These are phyloP conservation scores for Diutina pseudorugosa DNA, from an alignment of 1,139 yeast genomes.

Conservation along the genomic window DNA sequence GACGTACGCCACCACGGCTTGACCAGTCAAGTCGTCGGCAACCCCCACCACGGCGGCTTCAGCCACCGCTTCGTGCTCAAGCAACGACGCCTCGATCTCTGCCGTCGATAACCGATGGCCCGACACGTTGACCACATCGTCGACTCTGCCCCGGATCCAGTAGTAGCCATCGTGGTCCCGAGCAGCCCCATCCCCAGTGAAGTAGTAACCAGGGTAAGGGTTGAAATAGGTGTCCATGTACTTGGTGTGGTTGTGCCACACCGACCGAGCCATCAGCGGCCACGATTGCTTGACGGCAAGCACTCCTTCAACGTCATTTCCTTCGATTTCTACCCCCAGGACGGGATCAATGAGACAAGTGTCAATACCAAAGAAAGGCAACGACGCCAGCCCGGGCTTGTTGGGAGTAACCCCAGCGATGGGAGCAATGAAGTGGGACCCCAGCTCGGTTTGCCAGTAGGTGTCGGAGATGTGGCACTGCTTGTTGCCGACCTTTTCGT, in stretches of 20 bases:
- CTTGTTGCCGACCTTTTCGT: slow-evolving; percentile 80
- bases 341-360: slow-evolving; percentile 90
- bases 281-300: slow-evolving; percentile 80
- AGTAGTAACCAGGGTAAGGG: slow-evolving; percentile 94
- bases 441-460: slow-evolving; percentile 98
- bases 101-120: slow-evolving; percentile 97
- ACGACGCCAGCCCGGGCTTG: slow-evolving; percentile 95
- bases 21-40: slow-evolving; percentile 92
- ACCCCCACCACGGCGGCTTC: slow-evolving; percentile 96
- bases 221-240: slow-evolving; percentile 87
- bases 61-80: slow-evolving; percentile 68
- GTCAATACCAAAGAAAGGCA: slow-evolving; percentile 92
- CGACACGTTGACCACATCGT: slow-evolving; percentile 94
- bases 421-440: slow-evolving; percentile 92
- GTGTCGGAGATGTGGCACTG: slow-evolving; percentile 87
- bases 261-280: slow-evolving; percentile 98
- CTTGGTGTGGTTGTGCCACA: slow-evolving; percentile 82
- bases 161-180: slow-evolving; percentile 95
- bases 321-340: slow-evolving; percentile 67
- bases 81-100: slow-evolving; percentile 88
- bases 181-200: slow-evolving; percentile 98
- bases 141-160: slow-evolving; percentile 98
- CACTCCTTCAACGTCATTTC: slow-evolving; percentile 94
- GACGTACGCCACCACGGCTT: slow-evolving; percentile 91
- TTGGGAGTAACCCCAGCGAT: slow-evolving; percentile 90